Evolutionary conservation across 2,329 filamentous ascomycete genomes (phyloP), one percentile per base, ranked within the genome.

Genomic region (Metarhizium humberi): DNA sequence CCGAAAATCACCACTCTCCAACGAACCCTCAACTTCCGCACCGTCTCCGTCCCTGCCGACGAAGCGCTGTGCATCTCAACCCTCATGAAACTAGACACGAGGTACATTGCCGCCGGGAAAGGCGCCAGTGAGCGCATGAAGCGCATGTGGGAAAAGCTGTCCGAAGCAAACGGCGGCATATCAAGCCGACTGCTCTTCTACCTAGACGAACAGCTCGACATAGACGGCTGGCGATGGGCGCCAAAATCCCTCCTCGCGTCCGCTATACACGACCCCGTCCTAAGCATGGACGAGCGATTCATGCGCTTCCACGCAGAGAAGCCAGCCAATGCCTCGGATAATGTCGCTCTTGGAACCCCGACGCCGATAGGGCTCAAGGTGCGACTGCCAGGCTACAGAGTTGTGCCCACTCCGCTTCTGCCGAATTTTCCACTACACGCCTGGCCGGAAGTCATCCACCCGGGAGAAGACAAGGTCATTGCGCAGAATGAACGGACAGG

Each of bases 61-160:
- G 65, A 68, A 55, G 55, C 66, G 0, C 57, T 69, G 1, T 69
- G 67, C 45, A 66, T 69, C 18, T 64, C 59, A 1, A 67, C 65
- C 13, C 53, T 68, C 11, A 59, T 68, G 61, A 51, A 50, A 1
- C 59, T 68, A 2, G 57, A 66, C n/a, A 51, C 63, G 1, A 45
- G 49, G 3, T 53, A 55, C n/a, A 57, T 63, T 20, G 57, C 61
- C 4, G 47, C 36, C 2, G 55, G 47, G 13, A 20, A 54, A 6
- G 57, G 57, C 16, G 52, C 53, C 1, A 34, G 61, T 16, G 32
- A 59, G 4, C 58, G 66, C 25, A 66, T 68, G 64, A 51, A 47
- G 14, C 55, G 57, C 10, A 55, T 63, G 4, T 66, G 65, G 64
- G 59, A 60, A 40, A 54, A 62, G 14, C 40, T 66, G 1, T 55